phyloP scores from a whole-genome alignment of 768 basidiomycete species.

The Daedalea quercina region DNA sequence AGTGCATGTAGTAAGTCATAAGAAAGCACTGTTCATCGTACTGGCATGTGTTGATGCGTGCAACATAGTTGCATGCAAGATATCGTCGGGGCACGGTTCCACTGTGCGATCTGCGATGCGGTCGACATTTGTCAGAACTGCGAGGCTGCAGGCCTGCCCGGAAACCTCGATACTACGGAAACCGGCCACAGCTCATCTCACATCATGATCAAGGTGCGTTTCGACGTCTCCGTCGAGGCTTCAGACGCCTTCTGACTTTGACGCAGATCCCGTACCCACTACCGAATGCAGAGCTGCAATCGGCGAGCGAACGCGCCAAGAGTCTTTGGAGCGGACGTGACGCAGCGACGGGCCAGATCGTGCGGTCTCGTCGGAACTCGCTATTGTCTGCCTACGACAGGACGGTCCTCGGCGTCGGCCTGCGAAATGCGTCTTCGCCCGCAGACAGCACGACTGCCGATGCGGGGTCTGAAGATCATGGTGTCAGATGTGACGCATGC shows the following conservation, averaged over 20 bases:
- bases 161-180: conserved; percentile 70
- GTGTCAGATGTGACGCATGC: conserved; percentile 55
- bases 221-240: neutral
- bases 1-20: conserved; percentile 74
- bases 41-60: neutral
- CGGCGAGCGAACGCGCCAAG: conserved; percentile 67
- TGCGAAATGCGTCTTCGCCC: conserved; percentile 3
- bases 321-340: conserved; percentile 74
- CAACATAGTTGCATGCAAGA: conserved; percentile 70
- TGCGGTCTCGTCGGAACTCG: conserved; percentile 47
- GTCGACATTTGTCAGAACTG: conserved; percentile 86
- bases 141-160: conserved; percentile 80
- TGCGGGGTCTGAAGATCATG: conserved; percentile 41
- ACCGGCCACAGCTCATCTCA: conserved; percentile 81
- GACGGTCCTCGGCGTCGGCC: conserved; percentile 54
- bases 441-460: neutral
- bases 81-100: conserved; percentile 89
- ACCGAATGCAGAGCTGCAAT: conserved; percentile 64
- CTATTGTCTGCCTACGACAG: conserved; percentile 58
- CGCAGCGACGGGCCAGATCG: conserved; percentile 37
- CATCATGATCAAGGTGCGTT: conserved; percentile 84
- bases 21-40: neutral
- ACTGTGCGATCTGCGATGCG: conserved; percentile 83
- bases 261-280: conserved; percentile 84
- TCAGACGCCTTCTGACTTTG: neutral